phyloP scores from a whole-genome alignment of 257 asterid species.

The Nicotiana paniculata region DNA sequence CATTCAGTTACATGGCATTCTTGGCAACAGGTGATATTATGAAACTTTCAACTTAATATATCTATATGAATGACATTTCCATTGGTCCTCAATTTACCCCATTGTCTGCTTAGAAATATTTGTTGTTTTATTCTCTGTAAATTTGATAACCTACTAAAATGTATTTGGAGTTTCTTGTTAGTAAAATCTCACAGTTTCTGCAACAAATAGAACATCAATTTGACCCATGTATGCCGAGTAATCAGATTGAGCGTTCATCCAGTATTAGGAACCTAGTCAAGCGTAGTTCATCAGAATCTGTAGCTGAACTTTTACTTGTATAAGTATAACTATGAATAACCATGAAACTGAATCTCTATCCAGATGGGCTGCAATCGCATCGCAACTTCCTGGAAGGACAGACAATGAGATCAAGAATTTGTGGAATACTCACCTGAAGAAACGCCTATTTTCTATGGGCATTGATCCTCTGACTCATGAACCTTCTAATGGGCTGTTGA shows the following conservation, averaged over 20 bases:
- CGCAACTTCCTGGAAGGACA: constrained; percentile 83
- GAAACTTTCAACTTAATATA: not conserved
- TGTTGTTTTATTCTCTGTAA: not conserved
- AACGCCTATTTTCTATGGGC: constrained; percentile 63
- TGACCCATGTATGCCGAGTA: too few relatives aligned
- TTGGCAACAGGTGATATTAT: constrained; percentile 68
- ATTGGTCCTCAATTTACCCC: not conserved
- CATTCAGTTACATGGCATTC: constrained; percentile 80
- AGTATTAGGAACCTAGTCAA: not conserved
- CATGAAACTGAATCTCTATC: not conserved
- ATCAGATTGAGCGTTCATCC: not conserved
- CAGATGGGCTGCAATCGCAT: constrained; percentile 95
- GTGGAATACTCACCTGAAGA: constrained; percentile 93
- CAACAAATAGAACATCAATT: too few relatives aligned
- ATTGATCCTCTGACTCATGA: constrained; percentile 80
- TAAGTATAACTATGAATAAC: not conserved
- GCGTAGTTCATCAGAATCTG: not conserved
- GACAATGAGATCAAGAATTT: constrained; percentile 92
- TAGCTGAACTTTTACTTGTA: not conserved
- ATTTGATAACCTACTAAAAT: not conserved
- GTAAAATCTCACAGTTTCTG: not conserved
- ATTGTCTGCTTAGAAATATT: not conserved
- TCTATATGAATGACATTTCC: not conserved
- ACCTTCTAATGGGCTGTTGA: constrained; percentile 29
- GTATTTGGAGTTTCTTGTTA: not conserved